phyloP scores from a whole-genome alignment of 768 basidiomycete genomes.

The Pleurotus eryngii region DNA sequence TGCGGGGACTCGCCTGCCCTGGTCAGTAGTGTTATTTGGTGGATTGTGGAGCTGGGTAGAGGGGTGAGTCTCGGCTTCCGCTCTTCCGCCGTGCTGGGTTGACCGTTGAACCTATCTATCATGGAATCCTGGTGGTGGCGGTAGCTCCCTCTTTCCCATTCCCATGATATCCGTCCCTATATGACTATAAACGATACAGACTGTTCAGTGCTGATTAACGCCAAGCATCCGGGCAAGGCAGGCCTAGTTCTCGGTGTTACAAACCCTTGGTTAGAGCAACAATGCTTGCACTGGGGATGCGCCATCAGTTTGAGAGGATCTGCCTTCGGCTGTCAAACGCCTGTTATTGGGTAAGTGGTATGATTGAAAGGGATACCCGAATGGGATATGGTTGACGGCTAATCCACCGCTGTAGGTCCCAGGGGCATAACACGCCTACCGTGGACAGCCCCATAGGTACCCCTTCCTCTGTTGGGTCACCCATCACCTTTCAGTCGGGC shows the following conservation, averaged over 20 bases:
- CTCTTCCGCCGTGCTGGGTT: conserved; percentile 1
- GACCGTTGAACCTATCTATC: background rate
- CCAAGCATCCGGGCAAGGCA: conserved; percentile 68
- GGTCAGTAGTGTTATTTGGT: conserved; percentile 89
- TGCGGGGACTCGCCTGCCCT: conserved; percentile 76
- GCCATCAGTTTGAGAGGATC: conserved; percentile 64
- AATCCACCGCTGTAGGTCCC: background rate
- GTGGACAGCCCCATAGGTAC: background rate
- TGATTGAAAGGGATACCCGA: background rate
- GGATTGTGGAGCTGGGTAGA: conserved; percentile 81
- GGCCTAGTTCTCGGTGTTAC: conserved; percentile 83
- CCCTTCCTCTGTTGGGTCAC: background rate
- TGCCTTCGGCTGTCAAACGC: conserved; percentile 16
- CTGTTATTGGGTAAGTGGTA: background rate
- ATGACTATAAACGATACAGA: conserved; percentile 97
- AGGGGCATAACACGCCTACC: background rate
- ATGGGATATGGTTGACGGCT: background rate
- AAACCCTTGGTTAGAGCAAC: conserved; percentile 81
- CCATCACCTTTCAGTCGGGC: background rate
- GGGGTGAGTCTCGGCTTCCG: conserved; percentile 47
- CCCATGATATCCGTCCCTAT: conserved; percentile 87
- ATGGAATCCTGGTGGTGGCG: background rate
- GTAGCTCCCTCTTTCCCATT: conserved; percentile 76
- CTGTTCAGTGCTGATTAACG: conserved; percentile 66
- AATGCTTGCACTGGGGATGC: conserved; percentile 85